phyloP scores from a whole-genome alignment of 768 basidiomycete species.

The Leucocoprinus leucothites region DNA sequence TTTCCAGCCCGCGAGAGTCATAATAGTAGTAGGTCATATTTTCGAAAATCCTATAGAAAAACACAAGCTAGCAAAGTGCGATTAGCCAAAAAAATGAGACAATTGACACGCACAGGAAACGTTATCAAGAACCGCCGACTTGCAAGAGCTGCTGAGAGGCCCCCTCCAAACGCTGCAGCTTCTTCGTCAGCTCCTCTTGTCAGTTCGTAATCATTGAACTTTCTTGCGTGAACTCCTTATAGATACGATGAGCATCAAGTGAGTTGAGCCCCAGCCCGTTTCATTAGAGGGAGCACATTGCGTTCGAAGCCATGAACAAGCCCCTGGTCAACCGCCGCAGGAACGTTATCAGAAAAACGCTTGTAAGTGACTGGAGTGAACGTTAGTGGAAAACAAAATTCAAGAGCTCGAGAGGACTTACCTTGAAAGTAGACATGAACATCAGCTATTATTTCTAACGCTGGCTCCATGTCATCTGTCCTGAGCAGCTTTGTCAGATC shows the following conservation, averaged over 20 bases:
- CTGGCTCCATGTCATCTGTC: slow-evolving; percentile 49
- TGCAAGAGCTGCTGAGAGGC: slow-evolving; percentile 13
- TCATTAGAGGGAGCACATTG: slow-evolving; percentile 37
- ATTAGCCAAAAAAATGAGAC: no score
- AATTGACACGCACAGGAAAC: slow-evolving; percentile 10
- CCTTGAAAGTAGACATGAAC: slow-evolving; percentile 39
- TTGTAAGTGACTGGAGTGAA: slow-evolving; percentile 50
- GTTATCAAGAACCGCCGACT: not conserved
- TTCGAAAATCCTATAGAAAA: no score
- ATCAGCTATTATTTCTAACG: slow-evolving; percentile 60
- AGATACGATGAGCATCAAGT: slow-evolving; percentile 44
- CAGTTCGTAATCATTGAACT: slow-evolving; percentile 36
- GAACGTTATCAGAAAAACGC: slow-evolving; percentile 54
- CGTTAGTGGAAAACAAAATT: not conserved
- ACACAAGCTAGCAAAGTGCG: not conserved
- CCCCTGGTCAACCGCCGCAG: slow-evolving; percentile 52
- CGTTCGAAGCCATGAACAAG: slow-evolving; percentile 51
- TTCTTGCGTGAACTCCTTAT: slow-evolving; percentile 52
- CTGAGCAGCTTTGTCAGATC: slow-evolving; percentile 52
- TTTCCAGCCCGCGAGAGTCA: no score
- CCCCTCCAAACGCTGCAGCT: slow-evolving; percentile 41
- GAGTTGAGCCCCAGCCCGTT: slow-evolving; percentile 52
- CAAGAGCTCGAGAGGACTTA: slow-evolving; percentile 18
- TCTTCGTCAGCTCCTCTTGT: slow-evolving; percentile 48
- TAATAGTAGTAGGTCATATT: no score